phyloP scores from a whole-genome alignment of 2,329 filamentous ascomycete genomes.

The Calonectria multiphialidica region DNA sequence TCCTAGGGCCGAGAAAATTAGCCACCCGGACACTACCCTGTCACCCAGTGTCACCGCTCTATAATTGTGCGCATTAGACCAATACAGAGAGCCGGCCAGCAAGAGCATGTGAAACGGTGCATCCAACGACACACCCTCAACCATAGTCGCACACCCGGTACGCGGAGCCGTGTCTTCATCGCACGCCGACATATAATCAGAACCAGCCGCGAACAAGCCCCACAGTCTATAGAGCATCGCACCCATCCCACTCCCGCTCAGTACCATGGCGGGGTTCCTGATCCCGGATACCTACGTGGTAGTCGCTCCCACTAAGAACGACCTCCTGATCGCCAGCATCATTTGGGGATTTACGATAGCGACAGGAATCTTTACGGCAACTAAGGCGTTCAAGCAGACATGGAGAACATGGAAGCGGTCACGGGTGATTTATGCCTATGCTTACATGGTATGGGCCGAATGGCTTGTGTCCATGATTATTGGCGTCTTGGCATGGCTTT shows the following conservation, averaged over 20 bases:
- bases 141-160: neutral
- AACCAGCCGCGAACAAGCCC: neutral
- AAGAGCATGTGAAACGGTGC: neutral
- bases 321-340: conserved; percentile 39
- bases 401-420: conserved; percentile 30
- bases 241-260: neutral
- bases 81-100: neutral
- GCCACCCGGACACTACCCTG: neutral
- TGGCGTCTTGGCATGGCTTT: conserved; percentile 36
- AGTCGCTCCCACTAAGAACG: conserved; percentile 26
- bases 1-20: neutral
- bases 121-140: neutral
- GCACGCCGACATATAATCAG: neutral
- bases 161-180: neutral
- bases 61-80: neutral
- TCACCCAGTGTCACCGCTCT: neutral
- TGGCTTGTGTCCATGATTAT: conserved; percentile 35
- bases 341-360: conserved; percentile 42
- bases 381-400: conserved; percentile 37
- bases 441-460: conserved; percentile 39
- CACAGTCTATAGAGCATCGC: neutral
- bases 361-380: conserved; percentile 31
- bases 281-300: conserved; percentile 32
- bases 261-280: conserved; percentile 16
- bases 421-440: conserved; percentile 23